These are phyloP conservation scores for Thyridium curvatum DNA, from an alignment of 2,329 filamentous ascomycete genomes.

Conservation along the genomic window DNA sequence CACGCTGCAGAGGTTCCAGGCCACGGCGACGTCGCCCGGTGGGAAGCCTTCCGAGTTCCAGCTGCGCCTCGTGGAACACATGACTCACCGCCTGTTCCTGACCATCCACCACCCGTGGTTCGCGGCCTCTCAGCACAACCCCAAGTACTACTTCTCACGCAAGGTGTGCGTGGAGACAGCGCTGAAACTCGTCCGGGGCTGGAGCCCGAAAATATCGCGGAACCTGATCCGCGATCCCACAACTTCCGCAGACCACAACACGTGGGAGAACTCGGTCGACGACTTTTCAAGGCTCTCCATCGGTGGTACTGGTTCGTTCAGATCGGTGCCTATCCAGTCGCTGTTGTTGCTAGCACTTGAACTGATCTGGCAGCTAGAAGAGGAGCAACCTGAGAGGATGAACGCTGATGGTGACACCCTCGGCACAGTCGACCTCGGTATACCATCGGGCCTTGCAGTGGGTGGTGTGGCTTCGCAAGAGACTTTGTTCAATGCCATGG, in stretches of 20 bases:
- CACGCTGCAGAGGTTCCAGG: slow-evolving; percentile 19
- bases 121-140: slow-evolving; percentile 33
- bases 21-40: slow-evolving; percentile 1
- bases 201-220: slow-evolving; percentile 1
- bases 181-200: slow-evolving; percentile 20
- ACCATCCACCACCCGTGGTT: slow-evolving; percentile 48
- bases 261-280: slow-evolving; percentile 6
- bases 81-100: slow-evolving; percentile 41
- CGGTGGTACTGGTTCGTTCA: slow-evolving; percentile 35
- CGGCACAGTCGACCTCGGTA: slow-evolving; percentile 16
- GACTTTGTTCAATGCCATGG: slow-evolving; percentile 8
- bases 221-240: no score
- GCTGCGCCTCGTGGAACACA: slow-evolving; percentile 31
- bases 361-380: slow-evolving; percentile 36
- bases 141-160: slow-evolving; percentile 45
- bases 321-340: slow-evolving; percentile 30
- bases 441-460: slow-evolving; percentile 13
- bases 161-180: slow-evolving; percentile 39
- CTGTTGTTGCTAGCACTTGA: slow-evolving; percentile 38
- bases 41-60: slow-evolving; percentile 27
- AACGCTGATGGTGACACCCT: slow-evolving; percentile 7
- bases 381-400: slow-evolving; percentile 23
- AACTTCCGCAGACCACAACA: no score
- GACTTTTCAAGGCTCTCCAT: slow-evolving; percentile 31
- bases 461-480: slow-evolving; percentile 9